Evolutionary conservation across 2,329 filamentous ascomycete genomes (phyloP).

Genomic region (Pleomassaria siparia): DNA sequence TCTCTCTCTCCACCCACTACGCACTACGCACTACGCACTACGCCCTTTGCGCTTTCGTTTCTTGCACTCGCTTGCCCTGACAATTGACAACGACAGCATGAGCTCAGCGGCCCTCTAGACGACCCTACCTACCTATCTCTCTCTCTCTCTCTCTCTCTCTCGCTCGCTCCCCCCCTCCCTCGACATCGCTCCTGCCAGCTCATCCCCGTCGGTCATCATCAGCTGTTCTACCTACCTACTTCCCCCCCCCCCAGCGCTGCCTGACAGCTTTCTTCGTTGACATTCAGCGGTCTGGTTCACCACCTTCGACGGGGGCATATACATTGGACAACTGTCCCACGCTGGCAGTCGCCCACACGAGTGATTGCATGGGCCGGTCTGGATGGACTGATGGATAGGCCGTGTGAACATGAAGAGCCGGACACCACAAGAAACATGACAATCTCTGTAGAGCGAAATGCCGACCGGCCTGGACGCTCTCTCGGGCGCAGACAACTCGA

Average conservation of each 20-base stretch:
- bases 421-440: constrained; percentile 25
- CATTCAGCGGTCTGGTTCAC: no score
- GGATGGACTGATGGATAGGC: constrained; percentile 13
- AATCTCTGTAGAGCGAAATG: constrained; percentile 23
- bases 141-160: no score
- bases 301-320: neutral
- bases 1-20: neutral
- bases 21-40: no score
- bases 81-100: constrained; percentile 11
- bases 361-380: constrained; percentile 7
- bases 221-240: neutral
- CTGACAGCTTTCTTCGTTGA: neutral
- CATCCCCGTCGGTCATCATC: constrained; percentile 11
- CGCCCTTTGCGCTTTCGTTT: constrained; percentile 9
- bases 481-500: constrained; percentile 17
- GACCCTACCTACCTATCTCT: no score
- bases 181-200: constrained; percentile 21
- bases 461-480: constrained; percentile 13
- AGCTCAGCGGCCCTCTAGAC: constrained; percentile 4
- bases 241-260: neutral
- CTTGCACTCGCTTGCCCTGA: constrained; percentile 16
- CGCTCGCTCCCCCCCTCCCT: neutral
- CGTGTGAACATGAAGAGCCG: constrained; percentile 32
- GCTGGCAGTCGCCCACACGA: neutral
- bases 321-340: neutral